Conservation (phyloP, 345 rosid species). For the Aquilaria malaccensis region DNA sequence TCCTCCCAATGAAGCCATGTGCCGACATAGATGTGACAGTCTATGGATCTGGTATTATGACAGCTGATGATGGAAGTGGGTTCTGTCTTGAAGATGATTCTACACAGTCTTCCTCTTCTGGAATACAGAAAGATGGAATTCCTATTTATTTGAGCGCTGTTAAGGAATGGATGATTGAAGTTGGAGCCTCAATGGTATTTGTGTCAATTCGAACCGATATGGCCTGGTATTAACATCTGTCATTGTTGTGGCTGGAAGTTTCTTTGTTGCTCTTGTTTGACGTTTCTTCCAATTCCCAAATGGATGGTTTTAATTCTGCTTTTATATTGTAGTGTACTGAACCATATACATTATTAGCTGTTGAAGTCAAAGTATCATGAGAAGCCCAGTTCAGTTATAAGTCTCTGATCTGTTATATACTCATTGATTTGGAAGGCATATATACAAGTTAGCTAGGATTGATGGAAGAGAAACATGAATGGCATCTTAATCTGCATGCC, state of each 20-base stretch:
- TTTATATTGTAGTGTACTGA: too few species aligned
- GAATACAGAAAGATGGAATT: conserved; percentile 31
- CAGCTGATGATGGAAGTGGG: conserved; percentile 61
- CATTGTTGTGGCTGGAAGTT: not conserved
- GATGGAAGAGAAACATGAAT: too few species aligned
- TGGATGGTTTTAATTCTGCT: too few species aligned
- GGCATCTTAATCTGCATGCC: too few species aligned
- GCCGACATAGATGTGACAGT: conserved; percentile 67
- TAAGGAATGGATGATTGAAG: conserved; percentile 90
- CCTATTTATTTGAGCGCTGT: conserved; percentile 57
- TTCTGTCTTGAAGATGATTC: conserved; percentile 36
- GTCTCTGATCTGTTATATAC: too few species aligned
- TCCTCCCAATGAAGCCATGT: conserved; percentile 71
- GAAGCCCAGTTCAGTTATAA: too few species aligned
- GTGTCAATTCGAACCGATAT: conserved; percentile 66
- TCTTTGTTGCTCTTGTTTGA: not conserved
- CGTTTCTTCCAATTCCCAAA: too few species aligned
- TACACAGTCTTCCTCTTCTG: conserved; percentile 32
- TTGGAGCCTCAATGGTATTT: conserved; percentile 50
- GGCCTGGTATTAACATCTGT: conserved; percentile 54
- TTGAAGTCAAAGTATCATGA: too few species aligned
- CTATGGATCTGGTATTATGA: conserved; percentile 67
- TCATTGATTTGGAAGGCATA: too few species aligned
- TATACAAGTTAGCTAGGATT: too few species aligned
- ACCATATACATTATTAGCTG: too few species aligned